Evolutionary conservation across 2,329 filamentous ascomycete species (phyloP).

Genomic region (Orbilia blumenaviensis): DNA sequence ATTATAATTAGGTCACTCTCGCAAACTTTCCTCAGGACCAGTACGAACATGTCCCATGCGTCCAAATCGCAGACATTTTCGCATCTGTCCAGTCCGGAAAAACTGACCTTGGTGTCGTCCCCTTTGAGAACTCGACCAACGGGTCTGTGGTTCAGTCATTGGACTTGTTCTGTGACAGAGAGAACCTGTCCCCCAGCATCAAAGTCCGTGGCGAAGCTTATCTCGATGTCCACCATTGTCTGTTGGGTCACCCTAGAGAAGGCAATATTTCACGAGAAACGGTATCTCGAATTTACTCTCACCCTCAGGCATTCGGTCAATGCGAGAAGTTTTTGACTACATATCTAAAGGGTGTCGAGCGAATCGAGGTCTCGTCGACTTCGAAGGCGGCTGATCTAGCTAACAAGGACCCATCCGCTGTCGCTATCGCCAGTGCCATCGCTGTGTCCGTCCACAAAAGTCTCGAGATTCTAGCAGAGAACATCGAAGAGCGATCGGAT

Average conservation of each 20-base stretch:
- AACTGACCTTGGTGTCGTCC: constrained; percentile 80
- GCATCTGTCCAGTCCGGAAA: constrained; percentile 74
- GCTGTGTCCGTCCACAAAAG: constrained; percentile 73
- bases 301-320: constrained; percentile 95
- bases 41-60: constrained; percentile 32
- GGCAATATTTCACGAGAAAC: constrained; percentile 62
- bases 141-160: constrained; percentile 90
- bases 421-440: constrained; percentile 79
- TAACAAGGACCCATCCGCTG: constrained; percentile 68
- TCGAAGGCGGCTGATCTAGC: constrained; percentile 84
- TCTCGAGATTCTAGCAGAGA: constrained; percentile 69
- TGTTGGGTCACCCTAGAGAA: constrained; percentile 71
- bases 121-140: constrained; percentile 96
- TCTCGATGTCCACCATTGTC: constrained; percentile 85
- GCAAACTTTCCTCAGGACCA: constrained; percentile 59
- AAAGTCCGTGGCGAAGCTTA: constrained; percentile 84
- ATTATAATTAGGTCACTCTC: constrained; percentile 58
- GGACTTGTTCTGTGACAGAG: constrained; percentile 83
- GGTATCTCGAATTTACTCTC: constrained; percentile 83
- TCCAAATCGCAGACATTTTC: constrained; percentile 73
- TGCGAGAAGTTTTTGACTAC: constrained; percentile 77
- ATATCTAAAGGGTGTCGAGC: constrained; percentile 77
- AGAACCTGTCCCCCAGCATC: constrained; percentile 72
- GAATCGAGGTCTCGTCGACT: constrained; percentile 84
- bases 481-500: constrained; percentile 77